Conservation (phyloP, 306 rosid genomes). For the Quercus parvula region DNA sequence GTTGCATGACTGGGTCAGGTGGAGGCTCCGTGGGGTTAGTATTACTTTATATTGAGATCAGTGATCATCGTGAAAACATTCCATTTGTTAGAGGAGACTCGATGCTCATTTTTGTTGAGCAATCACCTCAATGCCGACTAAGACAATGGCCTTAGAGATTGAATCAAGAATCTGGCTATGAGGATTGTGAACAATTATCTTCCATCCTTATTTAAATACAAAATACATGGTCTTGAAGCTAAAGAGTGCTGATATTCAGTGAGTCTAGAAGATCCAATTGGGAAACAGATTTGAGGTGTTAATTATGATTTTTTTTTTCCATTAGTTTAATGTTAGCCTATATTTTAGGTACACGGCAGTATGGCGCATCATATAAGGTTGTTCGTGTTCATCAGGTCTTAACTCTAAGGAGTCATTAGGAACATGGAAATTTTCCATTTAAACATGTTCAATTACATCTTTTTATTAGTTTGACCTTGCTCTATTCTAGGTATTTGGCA, state of each 20-base stretch:
- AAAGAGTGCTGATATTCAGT: neutral
- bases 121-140: neutral
- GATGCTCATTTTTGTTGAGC: neutral
- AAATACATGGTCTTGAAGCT: neutral
- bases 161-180: neutral
- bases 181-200: neutral
- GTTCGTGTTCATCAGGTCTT: slow-evolving; percentile 9
- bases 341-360: neutral
- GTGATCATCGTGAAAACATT: slow-evolving; percentile 3
- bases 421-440: neutral
- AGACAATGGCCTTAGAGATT: neutral
- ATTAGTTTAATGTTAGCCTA: neutral
- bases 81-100: neutral
- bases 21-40: slow-evolving; percentile 98
- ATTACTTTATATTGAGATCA: slow-evolving; percentile 22
- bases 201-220: neutral
- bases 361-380: neutral
- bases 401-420: neutral
- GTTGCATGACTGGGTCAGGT: slow-evolving; percentile 92
- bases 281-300: neutral
- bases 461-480: slow-evolving; percentile 16
- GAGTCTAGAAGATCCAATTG: neutral
- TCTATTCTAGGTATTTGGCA: slow-evolving; percentile 74
- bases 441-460: neutral
- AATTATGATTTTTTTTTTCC: neutral